These are phyloP conservation scores for Calendula officinalis DNA, from an alignment of 129 eudicot genomes.

Conservation along the genomic window DNA sequence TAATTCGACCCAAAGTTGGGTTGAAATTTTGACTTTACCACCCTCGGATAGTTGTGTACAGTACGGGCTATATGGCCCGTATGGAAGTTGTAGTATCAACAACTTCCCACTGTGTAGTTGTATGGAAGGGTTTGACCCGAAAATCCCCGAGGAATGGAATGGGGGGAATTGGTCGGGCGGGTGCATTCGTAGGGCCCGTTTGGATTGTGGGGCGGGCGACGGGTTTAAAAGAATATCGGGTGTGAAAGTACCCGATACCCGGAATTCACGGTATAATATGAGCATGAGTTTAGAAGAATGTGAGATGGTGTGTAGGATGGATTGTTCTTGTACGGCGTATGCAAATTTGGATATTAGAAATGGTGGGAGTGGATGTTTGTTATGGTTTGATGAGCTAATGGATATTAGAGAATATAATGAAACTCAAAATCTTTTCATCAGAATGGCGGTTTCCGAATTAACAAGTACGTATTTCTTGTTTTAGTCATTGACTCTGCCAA, in stretches of 20 bases:
- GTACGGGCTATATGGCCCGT: constrained; percentile 45
- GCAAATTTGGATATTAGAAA: constrained; percentile 19
- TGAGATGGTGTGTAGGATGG: constrained; percentile 4
- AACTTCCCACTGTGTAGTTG: constrained; percentile 43
- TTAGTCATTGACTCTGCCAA: neutral
- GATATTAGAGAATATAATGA: constrained; percentile 19
- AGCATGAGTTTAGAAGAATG: constrained; percentile 13
- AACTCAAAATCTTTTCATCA: constrained; percentile 9
- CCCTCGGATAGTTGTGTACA: constrained; percentile 1
- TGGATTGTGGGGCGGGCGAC: constrained; percentile 35
- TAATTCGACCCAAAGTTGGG: constrained; percentile 11
- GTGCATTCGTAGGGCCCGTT: constrained; percentile 33
- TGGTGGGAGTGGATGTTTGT: constrained; percentile 20
- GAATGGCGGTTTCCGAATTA: constrained; percentile 15
- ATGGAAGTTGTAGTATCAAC: constrained; percentile 36
- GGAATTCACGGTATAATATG: constrained; percentile 14
- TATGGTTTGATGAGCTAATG: constrained; percentile 21
- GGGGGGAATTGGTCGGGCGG: constrained; percentile 48
- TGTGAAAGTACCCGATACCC: constrained; percentile 45
- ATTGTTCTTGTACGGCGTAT: constrained; percentile 12
- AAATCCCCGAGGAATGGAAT: constrained; percentile 33
- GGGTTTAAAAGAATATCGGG: constrained; percentile 33
- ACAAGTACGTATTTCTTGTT: neutral
- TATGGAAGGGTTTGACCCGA: constrained; percentile 47
- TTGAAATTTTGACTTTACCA: neutral